Conservation (phyloP, 2,329 filamentous ascomycete species). For the Metarhizium brunneum region DNA sequence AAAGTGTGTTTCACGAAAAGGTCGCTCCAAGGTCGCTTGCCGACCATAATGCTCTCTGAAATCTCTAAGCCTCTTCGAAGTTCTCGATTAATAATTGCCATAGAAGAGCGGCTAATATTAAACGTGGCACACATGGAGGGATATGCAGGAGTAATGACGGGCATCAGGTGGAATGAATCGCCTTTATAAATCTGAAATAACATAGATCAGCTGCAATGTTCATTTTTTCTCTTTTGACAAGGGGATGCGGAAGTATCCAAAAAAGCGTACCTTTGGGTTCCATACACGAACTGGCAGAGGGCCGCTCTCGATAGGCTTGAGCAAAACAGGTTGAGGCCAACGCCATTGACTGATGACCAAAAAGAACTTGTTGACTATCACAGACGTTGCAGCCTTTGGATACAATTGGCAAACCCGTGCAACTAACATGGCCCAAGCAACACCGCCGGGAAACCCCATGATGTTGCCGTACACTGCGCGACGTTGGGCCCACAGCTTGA, state of each 20-base stretch:
- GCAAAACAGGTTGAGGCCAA: conserved; percentile 87
- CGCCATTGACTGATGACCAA: conserved; percentile 82
- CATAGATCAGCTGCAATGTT: conserved; percentile 6
- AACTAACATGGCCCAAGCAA: conserved; percentile 97
- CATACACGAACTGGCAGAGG: conserved; percentile 78
- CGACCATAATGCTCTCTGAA: conserved; percentile 68
- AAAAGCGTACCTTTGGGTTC: conserved; percentile 69
- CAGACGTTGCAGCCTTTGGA: conserved; percentile 79
- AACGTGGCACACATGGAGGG: conserved; percentile 97
- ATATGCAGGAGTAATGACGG: conserved; percentile 94
- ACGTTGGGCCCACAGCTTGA: conserved; percentile 93
- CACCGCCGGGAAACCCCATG: conserved; percentile 91
- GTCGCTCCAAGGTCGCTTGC: conserved; percentile 73
- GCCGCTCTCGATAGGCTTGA: conserved; percentile 80
- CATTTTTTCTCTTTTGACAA: not conserved
- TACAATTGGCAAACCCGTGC: conserved; percentile 94
- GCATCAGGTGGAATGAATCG: conserved; percentile 87
- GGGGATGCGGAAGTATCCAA: not conserved
- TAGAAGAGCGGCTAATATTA: conserved; percentile 82
- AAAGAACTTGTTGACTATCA: conserved; percentile 91
- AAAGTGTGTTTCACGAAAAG: conserved; percentile 87
- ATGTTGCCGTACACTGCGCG: conserved; percentile 94
- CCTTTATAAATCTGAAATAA: conserved; percentile 57
- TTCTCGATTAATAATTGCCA: conserved; percentile 74
- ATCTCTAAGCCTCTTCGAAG: conserved; percentile 69